Conservation (phyloP, 176 grass and related monocot genomes). For the Carex pumila region DNA sequence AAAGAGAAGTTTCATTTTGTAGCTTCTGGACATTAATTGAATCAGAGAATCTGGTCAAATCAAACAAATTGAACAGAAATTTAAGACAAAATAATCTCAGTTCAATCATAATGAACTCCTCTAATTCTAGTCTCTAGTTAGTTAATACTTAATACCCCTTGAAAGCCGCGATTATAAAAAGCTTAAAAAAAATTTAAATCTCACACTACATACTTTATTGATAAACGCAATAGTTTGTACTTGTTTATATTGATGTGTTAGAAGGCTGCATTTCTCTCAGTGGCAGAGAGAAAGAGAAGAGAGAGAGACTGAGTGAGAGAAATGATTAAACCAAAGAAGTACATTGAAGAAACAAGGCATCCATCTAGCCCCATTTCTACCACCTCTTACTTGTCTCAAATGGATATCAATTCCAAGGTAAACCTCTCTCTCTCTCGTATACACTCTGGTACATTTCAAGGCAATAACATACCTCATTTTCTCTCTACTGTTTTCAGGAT, state of each 20-base stretch:
- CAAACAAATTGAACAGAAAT: not conserved
- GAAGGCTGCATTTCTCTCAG: not conserved
- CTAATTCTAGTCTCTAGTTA: not conserved
- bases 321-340: conserved; percentile 25
- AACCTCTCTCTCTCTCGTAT: conserved; percentile 4
- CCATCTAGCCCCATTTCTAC: conserved; percentile 27
- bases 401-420: conserved; percentile 45
- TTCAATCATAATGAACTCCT: not conserved
- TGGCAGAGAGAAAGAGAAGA: not conserved
- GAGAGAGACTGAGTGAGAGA: not conserved
- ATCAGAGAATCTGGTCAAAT: conserved; percentile 11
- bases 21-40: not conserved
- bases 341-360: conserved; percentile 28
- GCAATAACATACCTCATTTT: not conserved
- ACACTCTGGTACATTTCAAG: conserved; percentile 35
- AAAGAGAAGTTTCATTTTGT: conserved; percentile 1
- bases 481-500: conserved; percentile 16
- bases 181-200: not conserved
- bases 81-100: not conserved
- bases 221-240: not conserved
- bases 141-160: not conserved
- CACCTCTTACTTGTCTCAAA: conserved; percentile 22
- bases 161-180: not conserved
- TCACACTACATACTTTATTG: not conserved
- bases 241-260: not conserved